A percentile compares a stretch with the other conserved stretches of the same genome.
These are phyloP conservation scores for Alternaria arbusti DNA, from an alignment of 2,329 filamentous ascomycete species.

Conservation along the genomic window DNA sequence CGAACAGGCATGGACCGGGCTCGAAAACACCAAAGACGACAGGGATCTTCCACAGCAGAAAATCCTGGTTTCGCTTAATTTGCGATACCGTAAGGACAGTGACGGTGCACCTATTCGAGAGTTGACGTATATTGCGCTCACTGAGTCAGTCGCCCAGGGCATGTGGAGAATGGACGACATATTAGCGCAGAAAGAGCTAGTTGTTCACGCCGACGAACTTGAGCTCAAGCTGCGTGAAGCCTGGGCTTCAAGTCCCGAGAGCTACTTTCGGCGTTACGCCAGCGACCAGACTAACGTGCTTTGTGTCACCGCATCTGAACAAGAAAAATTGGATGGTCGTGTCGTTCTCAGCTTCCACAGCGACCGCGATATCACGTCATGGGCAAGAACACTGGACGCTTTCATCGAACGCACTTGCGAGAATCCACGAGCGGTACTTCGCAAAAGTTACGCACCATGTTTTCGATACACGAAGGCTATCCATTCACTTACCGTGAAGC, in stretches of 20 bases:
- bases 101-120: neutral
- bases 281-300: neutral
- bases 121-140: neutral
- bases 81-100: neutral
- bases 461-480: neutral
- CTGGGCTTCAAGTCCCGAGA: neutral
- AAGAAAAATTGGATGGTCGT: neutral
- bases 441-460: neutral
- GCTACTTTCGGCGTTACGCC: neutral
- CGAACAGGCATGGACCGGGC: neutral
- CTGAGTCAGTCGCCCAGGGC: neutral
- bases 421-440: neutral
- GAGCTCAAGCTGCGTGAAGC: neutral
- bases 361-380: neutral
- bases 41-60: neutral
- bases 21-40: neutral
- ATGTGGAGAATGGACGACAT: rapidly evolving
- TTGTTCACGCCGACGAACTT: neutral
- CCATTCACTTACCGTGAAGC: neutral
- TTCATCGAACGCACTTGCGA: neutral
- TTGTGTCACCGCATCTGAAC: neutral
- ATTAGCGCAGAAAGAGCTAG: neutral
- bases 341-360: neutral
- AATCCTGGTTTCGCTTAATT: neutral
- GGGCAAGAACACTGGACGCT: neutral